These are phyloP conservation scores for Cynanchum wilfordii DNA, from an alignment of 257 asterid genomes.

Conservation along the genomic window DNA sequence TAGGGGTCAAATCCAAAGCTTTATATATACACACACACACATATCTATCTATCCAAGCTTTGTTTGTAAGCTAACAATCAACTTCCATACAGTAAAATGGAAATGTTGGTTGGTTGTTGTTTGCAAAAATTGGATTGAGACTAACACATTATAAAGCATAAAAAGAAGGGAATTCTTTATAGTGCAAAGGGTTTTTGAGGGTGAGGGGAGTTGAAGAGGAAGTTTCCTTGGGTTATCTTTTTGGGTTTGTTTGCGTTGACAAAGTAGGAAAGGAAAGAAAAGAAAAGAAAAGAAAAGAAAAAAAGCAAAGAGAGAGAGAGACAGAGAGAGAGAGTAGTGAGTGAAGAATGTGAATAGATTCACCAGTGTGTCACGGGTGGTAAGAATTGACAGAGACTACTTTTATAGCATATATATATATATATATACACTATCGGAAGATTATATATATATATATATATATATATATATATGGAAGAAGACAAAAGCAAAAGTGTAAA, in stretches of 20 bases:
- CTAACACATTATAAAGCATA: slow-evolving; percentile 10
- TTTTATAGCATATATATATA: neutral
- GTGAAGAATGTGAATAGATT: slow-evolving; percentile 18
- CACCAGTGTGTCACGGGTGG: slow-evolving; percentile 59
- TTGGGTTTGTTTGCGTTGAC: slow-evolving; percentile 38
- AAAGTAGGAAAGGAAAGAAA: slow-evolving; percentile 29
- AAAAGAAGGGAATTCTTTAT: neutral
- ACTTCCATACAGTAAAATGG: neutral
- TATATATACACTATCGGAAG: no score
- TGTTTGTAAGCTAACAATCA: slow-evolving; percentile 17
- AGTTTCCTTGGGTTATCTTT: slow-evolving; percentile 23
- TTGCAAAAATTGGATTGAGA: slow-evolving; percentile 9
- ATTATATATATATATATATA: neutral
- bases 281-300: slow-evolving; percentile 31
- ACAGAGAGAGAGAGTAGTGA: neutral
- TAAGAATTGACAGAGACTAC: neutral
- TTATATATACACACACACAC: neutral
- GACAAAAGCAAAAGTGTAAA: slow-evolving; percentile 42
- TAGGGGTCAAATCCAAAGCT: neutral
- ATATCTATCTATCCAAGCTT: neutral
- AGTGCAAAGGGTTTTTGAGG: neutral
- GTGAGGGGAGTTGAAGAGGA: slow-evolving; percentile 9
- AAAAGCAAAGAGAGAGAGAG: neutral
- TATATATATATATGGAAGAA: slow-evolving; percentile 5
- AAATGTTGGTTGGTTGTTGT: slow-evolving; percentile 12